A percentile compares a stretch with the other conserved stretches of the same genome.
Conservation (phyloP, 768 basidiomycete species). For the Hirschioporus abietinus region DNA sequence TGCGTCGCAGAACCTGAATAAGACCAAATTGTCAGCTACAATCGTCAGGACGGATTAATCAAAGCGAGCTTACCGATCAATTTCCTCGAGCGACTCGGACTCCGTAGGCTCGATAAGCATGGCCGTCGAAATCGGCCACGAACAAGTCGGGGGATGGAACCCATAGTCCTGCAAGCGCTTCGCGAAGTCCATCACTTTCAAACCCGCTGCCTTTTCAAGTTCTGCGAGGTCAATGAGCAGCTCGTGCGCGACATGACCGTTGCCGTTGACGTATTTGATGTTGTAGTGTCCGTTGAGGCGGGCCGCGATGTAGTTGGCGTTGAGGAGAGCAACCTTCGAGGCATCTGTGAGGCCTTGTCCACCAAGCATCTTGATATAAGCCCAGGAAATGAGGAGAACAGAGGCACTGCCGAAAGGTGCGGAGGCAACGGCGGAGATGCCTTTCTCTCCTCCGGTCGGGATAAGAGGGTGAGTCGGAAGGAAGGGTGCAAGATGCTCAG, state of each 20-base stretch:
- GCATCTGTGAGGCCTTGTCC: constrained; percentile 83
- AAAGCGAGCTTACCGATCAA: constrained; percentile 58
- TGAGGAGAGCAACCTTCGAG: constrained; percentile 83
- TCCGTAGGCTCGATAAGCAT: constrained; percentile 99
- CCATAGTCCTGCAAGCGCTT: constrained; percentile 95
- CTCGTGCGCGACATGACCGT: constrained; percentile 93
- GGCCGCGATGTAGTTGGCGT: constrained; percentile 96
- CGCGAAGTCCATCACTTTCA: constrained; percentile 94
- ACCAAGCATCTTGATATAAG: constrained; percentile 99
- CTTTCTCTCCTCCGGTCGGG: constrained; percentile 54
- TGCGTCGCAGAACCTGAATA: constrained; percentile 86
- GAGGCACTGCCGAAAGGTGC: constrained; percentile 95
- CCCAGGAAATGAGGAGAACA: constrained; percentile 96
- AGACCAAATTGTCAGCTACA: constrained; percentile 4
- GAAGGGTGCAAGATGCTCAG: constrained; percentile 91
- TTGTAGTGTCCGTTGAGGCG: constrained; percentile 81
- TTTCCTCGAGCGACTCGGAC: constrained; percentile 88
- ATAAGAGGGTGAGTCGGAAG: constrained; percentile 83
- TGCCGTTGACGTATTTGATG: constrained; percentile 83
- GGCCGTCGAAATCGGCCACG: constrained; percentile 96
- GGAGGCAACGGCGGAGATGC: constrained; percentile 85
- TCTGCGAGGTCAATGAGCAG: constrained; percentile 92
- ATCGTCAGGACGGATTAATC: not conserved
- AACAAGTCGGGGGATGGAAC: constrained; percentile 96
- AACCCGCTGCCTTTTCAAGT: constrained; percentile 83